Evolutionary conservation across 768 basidiomycete species (phyloP).

Genomic region (Suillus ampliporus): DNA sequence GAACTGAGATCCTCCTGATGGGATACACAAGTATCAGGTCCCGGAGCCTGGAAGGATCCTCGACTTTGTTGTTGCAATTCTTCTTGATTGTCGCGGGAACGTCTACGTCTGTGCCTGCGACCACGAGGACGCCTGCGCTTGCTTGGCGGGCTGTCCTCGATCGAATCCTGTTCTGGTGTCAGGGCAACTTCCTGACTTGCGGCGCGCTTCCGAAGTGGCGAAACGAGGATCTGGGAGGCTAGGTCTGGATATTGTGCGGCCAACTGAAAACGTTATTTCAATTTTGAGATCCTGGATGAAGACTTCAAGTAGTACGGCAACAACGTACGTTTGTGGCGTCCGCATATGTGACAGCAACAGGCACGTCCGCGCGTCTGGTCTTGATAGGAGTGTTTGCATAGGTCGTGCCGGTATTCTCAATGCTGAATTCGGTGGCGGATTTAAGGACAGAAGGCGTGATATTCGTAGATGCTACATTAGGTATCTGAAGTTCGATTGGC

Average conservation of each 20-base stretch:
- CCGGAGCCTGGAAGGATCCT: background rate
- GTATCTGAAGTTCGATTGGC: background rate
- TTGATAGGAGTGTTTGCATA: background rate
- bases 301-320: conserved; percentile 2
- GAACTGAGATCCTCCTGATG: background rate
- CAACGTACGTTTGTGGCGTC: conserved; percentile 46
- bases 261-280: conserved; percentile 29
- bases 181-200: conserved; percentile 1
- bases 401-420: background rate
- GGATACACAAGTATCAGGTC: no score
- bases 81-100: background rate
- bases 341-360: conserved; percentile 40
- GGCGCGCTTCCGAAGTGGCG: conserved; percentile 28
- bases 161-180: background rate
- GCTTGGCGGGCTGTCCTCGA: background rate
- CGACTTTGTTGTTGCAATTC: conserved; percentile 7
- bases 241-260: conserved; percentile 41
- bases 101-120: background rate
- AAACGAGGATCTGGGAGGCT: conserved; percentile 38
- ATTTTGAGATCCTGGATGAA: background rate
- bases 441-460: background rate
- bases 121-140: background rate
- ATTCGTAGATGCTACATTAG: background rate
- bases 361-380: conserved; percentile 1
- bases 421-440: background rate